Evolutionary conservation across 2,329 filamentous ascomycete genomes (phyloP).

Genomic region (Pseudovirgaria hyperparasitica): DNA sequence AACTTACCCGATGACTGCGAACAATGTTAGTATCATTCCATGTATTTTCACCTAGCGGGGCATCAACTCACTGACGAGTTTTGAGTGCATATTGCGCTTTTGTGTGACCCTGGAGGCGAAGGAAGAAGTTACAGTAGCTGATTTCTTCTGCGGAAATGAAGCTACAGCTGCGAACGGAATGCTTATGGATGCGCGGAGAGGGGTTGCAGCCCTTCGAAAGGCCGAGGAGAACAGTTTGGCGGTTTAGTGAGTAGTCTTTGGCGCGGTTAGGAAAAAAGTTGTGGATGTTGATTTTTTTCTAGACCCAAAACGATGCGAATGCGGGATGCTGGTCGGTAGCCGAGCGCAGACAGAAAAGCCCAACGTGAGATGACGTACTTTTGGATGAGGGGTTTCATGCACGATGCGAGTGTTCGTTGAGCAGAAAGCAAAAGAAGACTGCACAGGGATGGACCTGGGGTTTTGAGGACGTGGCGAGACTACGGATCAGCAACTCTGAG

Average conservation of each 20-base stretch:
- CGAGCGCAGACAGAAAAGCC: too few relatives aligned
- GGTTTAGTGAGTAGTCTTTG: constrained; percentile 33
- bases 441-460: too few relatives aligned
- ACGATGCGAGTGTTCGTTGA: too few relatives aligned
- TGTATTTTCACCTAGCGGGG: constrained; percentile 1
- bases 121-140: constrained; percentile 17
- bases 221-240: constrained; percentile 88
- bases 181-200: constrained; percentile 56
- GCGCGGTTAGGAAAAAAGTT: constrained; percentile 1
- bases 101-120: constrained; percentile 11
- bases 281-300: not conserved
- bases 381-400: too few relatives aligned
- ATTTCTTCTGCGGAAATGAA: constrained; percentile 49
- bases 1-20: constrained; percentile 23
- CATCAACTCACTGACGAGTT: constrained; percentile 67
- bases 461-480: too few relatives aligned
- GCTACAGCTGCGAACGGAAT: constrained; percentile 63
- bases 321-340: too few relatives aligned
- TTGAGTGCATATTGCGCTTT: constrained; percentile 69
- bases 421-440: too few relatives aligned
- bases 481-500: too few relatives aligned
- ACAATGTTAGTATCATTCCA: constrained; percentile 13
- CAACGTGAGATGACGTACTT: too few relatives aligned
- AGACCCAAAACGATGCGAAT: too few relatives aligned
- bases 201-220: constrained; percentile 50